Base-by-base conservation (phyloP, 2,329 filamentous ascomycete species). In the Scedosporium boydii region DNA sequence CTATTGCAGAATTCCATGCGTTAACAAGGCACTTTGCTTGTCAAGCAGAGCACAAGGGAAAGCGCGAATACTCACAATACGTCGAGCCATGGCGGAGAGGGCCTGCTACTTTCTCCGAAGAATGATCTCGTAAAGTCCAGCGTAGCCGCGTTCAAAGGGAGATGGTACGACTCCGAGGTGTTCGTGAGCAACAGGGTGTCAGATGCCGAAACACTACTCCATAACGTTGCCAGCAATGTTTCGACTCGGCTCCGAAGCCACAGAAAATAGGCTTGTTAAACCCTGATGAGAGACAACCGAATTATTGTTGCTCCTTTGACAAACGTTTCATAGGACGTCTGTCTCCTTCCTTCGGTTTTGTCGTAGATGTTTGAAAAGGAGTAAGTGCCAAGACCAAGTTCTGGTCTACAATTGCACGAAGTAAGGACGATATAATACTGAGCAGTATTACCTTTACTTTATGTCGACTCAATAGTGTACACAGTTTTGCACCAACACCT, bases 1-100 rank as follows among this genome's bases (percentile, higher is more conserved):
- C 83, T 86, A 64, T 23, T 34, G 18, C 23, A 26, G 9, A 12
- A 23, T 23, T 18, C 5, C 18, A 23, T 55, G 44, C 23, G 6
- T 55, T 23, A 26, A 14, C 51, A 10, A 1, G 18, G 23, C 4
- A 29, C 27, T 29, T 29, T 55, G 2, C 18, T 12, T 14, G 5
- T 23, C 12, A 12, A 48, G 18, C 23, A 56, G 26, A 38, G 6
- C 27, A 5, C 12, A 27, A 44, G 26, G 44, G 7, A 14, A 26
- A 41, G 9, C 6, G 9, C 18, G 29, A 5, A 29, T 6, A 65
- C 66, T 64, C 42, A 67, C 66, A 57, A 67, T 66, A 16, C 60
- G 53, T 23, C 60, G 53, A 34, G 60, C 55, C 60, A 62, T 62
- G 38, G 26, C 51, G 41, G 34, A 34, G 16, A 3, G 14, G 48